Base-by-base conservation (phyloP, 805 yeast species). In the Spathaspora boniae region DNA sequence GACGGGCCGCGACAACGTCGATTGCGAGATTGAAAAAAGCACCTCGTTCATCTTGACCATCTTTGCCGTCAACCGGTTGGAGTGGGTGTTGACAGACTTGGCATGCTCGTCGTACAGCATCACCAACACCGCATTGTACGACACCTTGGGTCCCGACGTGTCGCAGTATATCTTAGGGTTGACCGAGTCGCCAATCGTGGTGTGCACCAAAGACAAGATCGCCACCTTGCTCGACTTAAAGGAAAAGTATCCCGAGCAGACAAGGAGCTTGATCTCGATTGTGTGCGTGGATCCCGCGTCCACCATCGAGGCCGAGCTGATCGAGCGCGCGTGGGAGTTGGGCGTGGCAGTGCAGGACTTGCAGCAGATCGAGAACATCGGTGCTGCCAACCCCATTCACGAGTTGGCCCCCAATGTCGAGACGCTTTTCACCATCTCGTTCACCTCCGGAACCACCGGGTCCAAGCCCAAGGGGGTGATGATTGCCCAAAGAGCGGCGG, bases 391-490 rank as follows among this genome's bases (percentile, higher is more conserved):
- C 34, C 59, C 59, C 5, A 28, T 48, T 15, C 37, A 38, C 1
- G 49, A 47, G 33, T 46, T 56, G 12, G 51, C 56, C 16, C 69
- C 70, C 7, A 46, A 45, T 30, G 51, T 59, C 15, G 62, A 64
- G 9, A 44, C 68, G 9, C 42, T 58, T 16, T 65, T 56, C 44
- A 66, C 73, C 16, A 64, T 68, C 20, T 62, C 68, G 15, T 68
- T 70, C 39, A 62, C 73, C 30, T 82, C 85, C 5, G 71, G 76
- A 27, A 80, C 86, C 16, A 78, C 85, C n/a, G 89, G 93, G 37
- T 74, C 80, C 28, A 48, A 58, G 36, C 86, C 91, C 42, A 85
- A 84, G 63, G 91, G 91, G 48, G 91, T 81, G 17, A 76, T 78
- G 20, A 62, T 82, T 42, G 40, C 52, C 12, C 60, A 55, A 27